These are phyloP conservation scores for Anthoceros angustus DNA, from an alignment of 225 moss, liverwort and hornwort species.

Conservation along the genomic window DNA sequence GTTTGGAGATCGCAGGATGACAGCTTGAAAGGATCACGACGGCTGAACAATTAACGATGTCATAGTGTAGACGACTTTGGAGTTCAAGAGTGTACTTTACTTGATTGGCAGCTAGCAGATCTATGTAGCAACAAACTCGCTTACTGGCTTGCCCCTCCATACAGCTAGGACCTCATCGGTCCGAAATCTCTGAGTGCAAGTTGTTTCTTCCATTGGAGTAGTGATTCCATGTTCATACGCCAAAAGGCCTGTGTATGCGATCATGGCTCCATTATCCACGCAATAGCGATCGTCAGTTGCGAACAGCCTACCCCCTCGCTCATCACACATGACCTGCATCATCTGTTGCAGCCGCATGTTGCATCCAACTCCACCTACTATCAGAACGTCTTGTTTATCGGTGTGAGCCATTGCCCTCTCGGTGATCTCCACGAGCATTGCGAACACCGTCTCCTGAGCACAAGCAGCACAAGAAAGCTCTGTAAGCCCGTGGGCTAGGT, in stretches of 20 bases:
- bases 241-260: slow-evolving; percentile 79
- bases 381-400: slow-evolving; percentile 57
- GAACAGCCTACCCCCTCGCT: slow-evolving; percentile 54
- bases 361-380: slow-evolving; percentile 88
- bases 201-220: slow-evolving; percentile 53
- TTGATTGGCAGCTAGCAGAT: background rate
- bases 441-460: slow-evolving; percentile 75
- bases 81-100: no score
- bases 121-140: background rate
- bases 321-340: slow-evolving; percentile 81
- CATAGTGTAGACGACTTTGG: no score
- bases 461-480: background rate
- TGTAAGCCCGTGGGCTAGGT: no score
- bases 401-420: slow-evolving; percentile 97
- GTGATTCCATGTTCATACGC: slow-evolving; percentile 51
- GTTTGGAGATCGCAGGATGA: no score
- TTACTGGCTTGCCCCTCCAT: slow-evolving; percentile 33
- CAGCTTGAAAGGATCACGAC: no score
- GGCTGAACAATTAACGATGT: no score
- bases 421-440: slow-evolving; percentile 93
- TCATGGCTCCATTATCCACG: slow-evolving; percentile 89
- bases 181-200: slow-evolving; percentile 70
- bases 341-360: slow-evolving; percentile 65
- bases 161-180: slow-evolving; percentile 73
- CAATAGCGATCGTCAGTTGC: slow-evolving; percentile 82